A percentile compares a stretch with the other conserved stretches of the same genome.
These are phyloP conservation scores for thale cress (Arabidopsis thaliana) DNA, from an alignment of 345 rosid species.

Conservation along the genomic window TAIR10.1 NC_003071.7:13610501-13611000, in stretches of 20 bases:
- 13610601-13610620: conserved; percentile 43
- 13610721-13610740: neutral
- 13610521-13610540: conserved; percentile 13
- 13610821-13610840: too few relatives aligned
- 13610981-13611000: too few relatives aligned
- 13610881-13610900: too few relatives aligned
- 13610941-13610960: too few relatives aligned
- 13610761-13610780: too few relatives aligned
- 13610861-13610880: too few relatives aligned
- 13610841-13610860: too few relatives aligned
- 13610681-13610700: conserved; percentile 11
- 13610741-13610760: neutral
- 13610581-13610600: conserved; percentile 42
- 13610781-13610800: too few relatives aligned
- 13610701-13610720: neutral
- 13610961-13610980: too few relatives aligned
- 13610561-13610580: conserved; percentile 1
- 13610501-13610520: conserved; percentile 11
- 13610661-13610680: neutral
- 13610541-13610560: conserved; percentile 6
- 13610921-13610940: too few relatives aligned
- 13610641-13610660: conserved; percentile 26
- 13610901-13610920: too few relatives aligned
- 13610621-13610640: conserved; percentile 47
- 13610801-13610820: too few relatives aligned